Evolutionary conservation across 306 rosid genomes (phyloP).

Genomic region (Fragaria ananassa): DNA sequence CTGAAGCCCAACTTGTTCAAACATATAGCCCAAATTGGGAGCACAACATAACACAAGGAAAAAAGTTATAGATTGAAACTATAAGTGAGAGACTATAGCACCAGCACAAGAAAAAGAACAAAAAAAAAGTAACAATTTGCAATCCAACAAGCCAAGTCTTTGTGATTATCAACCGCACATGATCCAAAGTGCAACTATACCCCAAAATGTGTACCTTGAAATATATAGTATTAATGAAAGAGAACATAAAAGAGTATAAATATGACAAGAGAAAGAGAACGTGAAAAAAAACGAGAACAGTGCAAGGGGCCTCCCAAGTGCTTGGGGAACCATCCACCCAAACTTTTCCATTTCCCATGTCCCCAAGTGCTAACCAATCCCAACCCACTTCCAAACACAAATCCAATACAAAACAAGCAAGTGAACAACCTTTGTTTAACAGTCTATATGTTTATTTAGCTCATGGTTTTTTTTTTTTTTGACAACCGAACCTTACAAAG

Average conservation of each 20-base stretch:
- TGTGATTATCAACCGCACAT: neutral
- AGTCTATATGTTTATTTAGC: too few species aligned
- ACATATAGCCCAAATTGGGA: neutral
- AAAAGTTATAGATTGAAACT: too few species aligned
- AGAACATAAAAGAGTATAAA: neutral
- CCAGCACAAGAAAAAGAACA: neutral
- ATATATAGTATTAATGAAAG: neutral
- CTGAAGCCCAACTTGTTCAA: conserved; percentile 1
- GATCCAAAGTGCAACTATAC: conserved; percentile 2
- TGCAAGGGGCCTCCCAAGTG: conserved; percentile 13
- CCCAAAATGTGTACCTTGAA: neutral
- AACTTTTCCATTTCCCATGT: neutral
- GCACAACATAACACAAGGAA: neutral
- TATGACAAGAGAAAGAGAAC: neutral
- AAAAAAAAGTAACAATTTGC: conserved; percentile 15
- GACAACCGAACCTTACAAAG: too few species aligned
- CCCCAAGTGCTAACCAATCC: neutral
- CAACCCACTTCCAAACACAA: neutral
- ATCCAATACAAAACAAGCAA: conserved; percentile 18
- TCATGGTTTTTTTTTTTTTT: too few species aligned
- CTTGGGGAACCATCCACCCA: conserved; percentile 12
- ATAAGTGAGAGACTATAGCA: neutral
- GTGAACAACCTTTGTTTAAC: too few species aligned
- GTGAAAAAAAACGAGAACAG: neutral
- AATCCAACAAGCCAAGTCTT: neutral